Percentiles rank a stretch among this genome's conserved stretches.
Conservation (phyloP, 169 alveolate species). For the Plasmodium ovale region DNA sequence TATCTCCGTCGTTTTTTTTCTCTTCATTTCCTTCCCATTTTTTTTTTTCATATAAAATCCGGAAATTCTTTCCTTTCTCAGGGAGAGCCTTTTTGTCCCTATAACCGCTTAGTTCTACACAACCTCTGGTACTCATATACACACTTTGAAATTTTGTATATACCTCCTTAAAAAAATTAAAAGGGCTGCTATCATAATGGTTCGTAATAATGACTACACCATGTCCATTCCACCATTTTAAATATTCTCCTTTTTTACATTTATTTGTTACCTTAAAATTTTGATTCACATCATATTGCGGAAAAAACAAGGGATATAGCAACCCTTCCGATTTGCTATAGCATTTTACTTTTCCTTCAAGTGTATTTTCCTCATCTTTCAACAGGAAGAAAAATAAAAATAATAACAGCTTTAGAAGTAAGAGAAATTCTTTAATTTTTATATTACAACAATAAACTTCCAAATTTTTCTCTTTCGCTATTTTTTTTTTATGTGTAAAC, state of each 20-base stretch:
- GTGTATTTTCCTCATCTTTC: slow-evolving; percentile 8
- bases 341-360: not conserved
- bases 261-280: not conserved
- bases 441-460: not conserved
- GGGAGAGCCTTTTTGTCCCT: too few relatives aligned
- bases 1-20: not conserved
- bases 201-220: not conserved
- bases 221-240: not conserved
- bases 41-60: slow-evolving; percentile 16
- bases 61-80: too few relatives aligned
- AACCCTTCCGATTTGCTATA: not conserved
- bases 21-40: not conserved
- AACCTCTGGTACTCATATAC: too few relatives aligned
- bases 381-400: slow-evolving; percentile 10
- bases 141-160: too few relatives aligned
- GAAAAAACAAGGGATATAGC: not conserved
- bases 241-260: not conserved
- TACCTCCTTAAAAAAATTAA: too few relatives aligned
- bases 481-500: slow-evolving; percentile 17
- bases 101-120: too few relatives aligned
- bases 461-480: slow-evolving; percentile 7
- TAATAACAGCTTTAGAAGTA: slow-evolving; percentile 16
- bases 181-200: not conserved
- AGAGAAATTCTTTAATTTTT: not conserved
- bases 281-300: not conserved